Conservation (phyloP, 1,139 yeast species). For the Geotrichum cucujoidarum region DNA sequence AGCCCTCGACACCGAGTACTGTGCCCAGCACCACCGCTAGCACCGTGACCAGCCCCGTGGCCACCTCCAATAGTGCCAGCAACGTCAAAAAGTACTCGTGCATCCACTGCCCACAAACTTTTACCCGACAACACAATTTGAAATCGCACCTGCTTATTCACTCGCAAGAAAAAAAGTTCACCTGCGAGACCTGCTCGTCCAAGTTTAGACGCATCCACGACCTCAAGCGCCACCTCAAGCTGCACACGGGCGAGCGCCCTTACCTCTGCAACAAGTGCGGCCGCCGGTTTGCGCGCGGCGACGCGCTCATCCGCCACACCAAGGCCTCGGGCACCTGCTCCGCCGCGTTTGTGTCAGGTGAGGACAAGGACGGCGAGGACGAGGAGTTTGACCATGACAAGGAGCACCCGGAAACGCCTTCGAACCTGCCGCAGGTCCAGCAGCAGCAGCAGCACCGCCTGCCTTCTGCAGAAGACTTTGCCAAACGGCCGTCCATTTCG, state of each 20-base stretch:
- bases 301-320: slow-evolving; percentile 65
- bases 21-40: not conserved
- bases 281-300: slow-evolving; percentile 68
- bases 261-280: slow-evolving; percentile 58
- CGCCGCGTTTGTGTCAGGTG: slow-evolving; percentile 7
- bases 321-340: slow-evolving; percentile 36
- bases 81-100: slow-evolving; percentile 13
- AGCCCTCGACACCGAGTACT: not conserved
- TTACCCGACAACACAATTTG: slow-evolving; percentile 18
- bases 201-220: slow-evolving; percentile 72
- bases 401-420: not conserved
- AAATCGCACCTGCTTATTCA: slow-evolving; percentile 15
- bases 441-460: not conserved
- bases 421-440: no score
- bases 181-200: slow-evolving; percentile 58
- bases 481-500: slow-evolving; percentile 1
- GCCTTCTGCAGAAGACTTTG: not conserved
- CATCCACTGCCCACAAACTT: slow-evolving; percentile 18
- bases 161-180: slow-evolving; percentile 51
- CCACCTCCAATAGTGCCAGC: not conserved
- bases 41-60: no score
- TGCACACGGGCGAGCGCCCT: slow-evolving; percentile 75
- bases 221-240: slow-evolving; percentile 65
- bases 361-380: not conserved
- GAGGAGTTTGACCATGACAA: not conserved